A percentile compares a stretch with the other conserved stretches of the same genome.
phyloP scores from a whole-genome alignment of 345 rosid genomes.

The Hypericum perforatum region DNA sequence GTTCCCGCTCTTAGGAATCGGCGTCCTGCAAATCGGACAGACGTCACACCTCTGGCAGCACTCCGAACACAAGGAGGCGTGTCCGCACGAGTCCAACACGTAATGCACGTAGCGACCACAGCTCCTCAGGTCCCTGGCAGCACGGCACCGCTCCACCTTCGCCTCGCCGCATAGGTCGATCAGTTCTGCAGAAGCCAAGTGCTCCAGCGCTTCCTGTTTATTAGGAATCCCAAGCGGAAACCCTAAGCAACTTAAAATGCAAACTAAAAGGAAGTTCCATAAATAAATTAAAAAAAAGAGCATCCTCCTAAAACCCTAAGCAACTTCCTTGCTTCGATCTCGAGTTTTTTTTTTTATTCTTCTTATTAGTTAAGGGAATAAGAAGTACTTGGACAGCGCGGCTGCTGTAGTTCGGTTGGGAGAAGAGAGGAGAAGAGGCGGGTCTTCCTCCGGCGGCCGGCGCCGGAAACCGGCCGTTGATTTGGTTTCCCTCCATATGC shows the following conservation, averaged over 20 bases:
- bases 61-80: constrained; percentile 85
- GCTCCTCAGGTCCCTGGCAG: constrained; percentile 86
- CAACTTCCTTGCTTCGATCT: not conserved
- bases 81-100: constrained; percentile 68
- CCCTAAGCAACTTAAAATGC: not conserved
- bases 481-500: not conserved
- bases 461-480: not conserved
- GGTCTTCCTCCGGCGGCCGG: not conserved
- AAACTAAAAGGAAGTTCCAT: not conserved
- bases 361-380: not conserved
- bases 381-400: constrained; percentile 1
- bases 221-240: constrained; percentile 2
- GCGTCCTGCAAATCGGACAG: constrained; percentile 79
- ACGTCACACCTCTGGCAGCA: constrained; percentile 71
- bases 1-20: constrained; percentile 34
- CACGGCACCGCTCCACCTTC: constrained; percentile 76
- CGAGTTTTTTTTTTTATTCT: not conserved
- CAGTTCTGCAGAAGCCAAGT: constrained; percentile 65
- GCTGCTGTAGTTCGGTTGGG: constrained; percentile 2
- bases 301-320: not conserved
- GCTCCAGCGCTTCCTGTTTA: constrained; percentile 77
- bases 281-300: too few species aligned
- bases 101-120: constrained; percentile 68
- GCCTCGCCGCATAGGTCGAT: constrained; percentile 75
- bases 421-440: constrained; percentile 1